phyloP scores from a whole-genome alignment of 805 yeast species.

The Saccharomyces mikatae region DNA sequence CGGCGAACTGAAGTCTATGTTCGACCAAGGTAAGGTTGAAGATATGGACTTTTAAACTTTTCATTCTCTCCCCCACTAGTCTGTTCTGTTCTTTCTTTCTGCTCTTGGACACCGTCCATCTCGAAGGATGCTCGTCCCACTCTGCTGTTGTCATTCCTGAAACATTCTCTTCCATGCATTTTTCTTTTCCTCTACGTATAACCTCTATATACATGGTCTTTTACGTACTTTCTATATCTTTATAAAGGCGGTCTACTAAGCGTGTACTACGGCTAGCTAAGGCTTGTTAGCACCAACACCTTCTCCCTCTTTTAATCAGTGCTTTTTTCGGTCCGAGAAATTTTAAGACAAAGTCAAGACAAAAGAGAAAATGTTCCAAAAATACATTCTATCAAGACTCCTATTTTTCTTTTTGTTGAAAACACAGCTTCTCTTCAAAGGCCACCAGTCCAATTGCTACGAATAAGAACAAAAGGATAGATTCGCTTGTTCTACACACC shows the following conservation, averaged over 20 bases:
- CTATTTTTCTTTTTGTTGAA: background rate
- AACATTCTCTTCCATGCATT: background rate
- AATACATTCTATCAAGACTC: background rate
- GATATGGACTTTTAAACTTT: conserved; percentile 11
- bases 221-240: background rate
- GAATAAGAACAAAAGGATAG: background rate
- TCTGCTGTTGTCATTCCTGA: background rate
- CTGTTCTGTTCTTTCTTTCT: background rate
- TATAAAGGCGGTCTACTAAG: background rate
- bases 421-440: background rate
- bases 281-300: background rate
- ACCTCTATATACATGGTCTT: background rate
- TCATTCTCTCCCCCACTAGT: background rate
- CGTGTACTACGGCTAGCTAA: background rate
- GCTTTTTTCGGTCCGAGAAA: background rate
- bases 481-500: background rate
- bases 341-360: background rate
- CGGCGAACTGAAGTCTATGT: conserved; percentile 15
- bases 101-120: background rate
- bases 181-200: background rate
- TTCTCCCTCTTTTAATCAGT: background rate
- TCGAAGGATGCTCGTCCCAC: background rate
- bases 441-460: background rate
- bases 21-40: conserved; percentile 8
- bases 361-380: background rate